A percentile compares a stretch with the other conserved stretches of the same genome.
Evolutionary conservation across 768 basidiomycete genomes (phyloP).

Genomic region (Hygrocybe coccinea): DNA sequence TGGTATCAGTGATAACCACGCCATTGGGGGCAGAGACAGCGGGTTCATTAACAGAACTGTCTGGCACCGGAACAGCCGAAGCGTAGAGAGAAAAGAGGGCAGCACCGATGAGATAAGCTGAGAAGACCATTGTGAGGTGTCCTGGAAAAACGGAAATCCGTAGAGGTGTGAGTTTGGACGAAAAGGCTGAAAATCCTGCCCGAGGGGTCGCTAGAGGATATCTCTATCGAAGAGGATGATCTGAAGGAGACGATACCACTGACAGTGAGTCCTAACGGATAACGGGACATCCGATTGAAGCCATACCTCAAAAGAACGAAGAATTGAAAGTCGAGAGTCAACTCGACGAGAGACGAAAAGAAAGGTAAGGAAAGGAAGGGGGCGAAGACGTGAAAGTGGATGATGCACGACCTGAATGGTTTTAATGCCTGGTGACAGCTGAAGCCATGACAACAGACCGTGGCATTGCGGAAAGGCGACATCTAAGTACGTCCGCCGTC

Average conservation of each 20-base stretch:
- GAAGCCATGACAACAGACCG: background rate
- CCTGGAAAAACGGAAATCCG: slow-evolving; percentile 37
- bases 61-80: slow-evolving; percentile 30
- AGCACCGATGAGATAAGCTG: slow-evolving; percentile 51
- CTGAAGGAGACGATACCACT: slow-evolving; percentile 25
- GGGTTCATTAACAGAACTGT: slow-evolving; percentile 22
- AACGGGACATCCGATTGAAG: background rate
- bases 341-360: slow-evolving; percentile 55
- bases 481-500: too few species aligned
- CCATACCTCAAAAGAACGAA: slow-evolving; percentile 52
- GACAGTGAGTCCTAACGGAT: slow-evolving; percentile 7
- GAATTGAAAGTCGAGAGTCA: slow-evolving; percentile 57
- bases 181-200: slow-evolving; percentile 50
- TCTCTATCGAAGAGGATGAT: slow-evolving; percentile 75
- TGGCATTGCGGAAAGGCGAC: too few species aligned
- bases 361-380: slow-evolving; percentile 39
- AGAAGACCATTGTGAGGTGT: slow-evolving; percentile 52
- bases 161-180: slow-evolving; percentile 42
- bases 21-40: slow-evolving; percentile 48
- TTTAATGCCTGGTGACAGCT: background rate
- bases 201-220: slow-evolving; percentile 47
- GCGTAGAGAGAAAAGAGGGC: slow-evolving; percentile 50
- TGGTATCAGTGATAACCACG: slow-evolving; percentile 38
- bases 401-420: slow-evolving; percentile 18
- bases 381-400: slow-evolving; percentile 36